Base-by-base conservation (phyloP, 176 grass and related monocot species). In the Oryza brachyantha region DNA sequence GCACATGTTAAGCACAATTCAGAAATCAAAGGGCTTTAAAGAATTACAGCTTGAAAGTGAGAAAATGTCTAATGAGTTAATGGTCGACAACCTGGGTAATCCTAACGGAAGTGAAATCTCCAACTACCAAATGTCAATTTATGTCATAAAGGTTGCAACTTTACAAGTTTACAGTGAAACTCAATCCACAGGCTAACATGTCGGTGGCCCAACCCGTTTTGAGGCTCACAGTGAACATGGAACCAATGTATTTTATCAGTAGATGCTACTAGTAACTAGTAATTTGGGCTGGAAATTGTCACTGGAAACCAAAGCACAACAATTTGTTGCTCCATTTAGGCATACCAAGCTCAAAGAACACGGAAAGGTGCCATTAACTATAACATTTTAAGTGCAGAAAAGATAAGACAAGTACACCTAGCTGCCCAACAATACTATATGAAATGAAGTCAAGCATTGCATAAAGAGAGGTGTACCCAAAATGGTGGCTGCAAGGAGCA, bases 161-260 rank as follows among this genome's bases (percentile, higher is more conserved):
- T 89, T 76, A 21, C 48, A 84, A 52, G 77, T 84, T 89, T 76
- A 21, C 48, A 84, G 55, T 71, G 46, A 76, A 76, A 74, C 64
- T 41, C 57, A 85, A 85, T 81, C 57, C 77, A 71, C 77, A 71
- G 40, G 46, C 67, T 29, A 71, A 64, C 76, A 63, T 63, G 52
- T 69, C 39, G 16, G 69, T 71, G 64, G 54, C 61, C 16, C 54
- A 64, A 80, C 75, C 25, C n/a, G 1, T 69, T 75, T 70, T 71
- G 60, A 45, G 64, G 34, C 26, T 25, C 10, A 38, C 0, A 84
- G 41, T 22, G 14, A 57, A 45, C 10, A 57, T 14, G 21, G 10
- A 66, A 61, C 45, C 45, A 41, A 8, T 64, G 27, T 55, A 54
- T 25, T 25, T 63, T 64, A 66, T 87, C 66, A 62, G 25, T 38